Evolutionary conservation across 257 asterid species (phyloP).

Genomic region (Haberlea rhodopensis): DNA sequence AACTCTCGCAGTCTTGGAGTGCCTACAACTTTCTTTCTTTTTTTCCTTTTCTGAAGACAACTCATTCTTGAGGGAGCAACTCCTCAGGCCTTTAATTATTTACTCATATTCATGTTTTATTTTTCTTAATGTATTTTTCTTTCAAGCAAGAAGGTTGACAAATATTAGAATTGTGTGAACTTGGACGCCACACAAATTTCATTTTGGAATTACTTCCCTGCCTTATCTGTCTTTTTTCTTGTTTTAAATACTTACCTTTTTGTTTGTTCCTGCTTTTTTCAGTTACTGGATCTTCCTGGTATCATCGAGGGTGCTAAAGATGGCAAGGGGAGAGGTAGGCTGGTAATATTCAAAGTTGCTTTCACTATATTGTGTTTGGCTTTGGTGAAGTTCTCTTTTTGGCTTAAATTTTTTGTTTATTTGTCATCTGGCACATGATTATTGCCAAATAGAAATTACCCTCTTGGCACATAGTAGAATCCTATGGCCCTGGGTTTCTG

Average conservation of each 20-base stretch:
- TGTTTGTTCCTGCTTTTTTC: slow-evolving; percentile 31
- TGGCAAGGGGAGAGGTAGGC: slow-evolving; percentile 99
- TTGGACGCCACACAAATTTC: neutral
- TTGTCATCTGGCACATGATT: neutral
- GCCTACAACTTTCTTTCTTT: neutral
- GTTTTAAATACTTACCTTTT: slow-evolving; percentile 12
- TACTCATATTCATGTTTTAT: neutral
- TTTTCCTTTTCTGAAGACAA: neutral
- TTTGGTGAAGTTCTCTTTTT: neutral
- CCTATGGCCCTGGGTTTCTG: neutral
- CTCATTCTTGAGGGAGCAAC: neutral
- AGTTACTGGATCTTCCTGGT: slow-evolving; percentile 98
- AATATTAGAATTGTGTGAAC: neutral
- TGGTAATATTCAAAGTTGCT: slow-evolving; percentile 46
- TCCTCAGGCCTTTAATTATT: neutral
- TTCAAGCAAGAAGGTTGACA: neutral
- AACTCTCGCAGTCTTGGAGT: neutral
- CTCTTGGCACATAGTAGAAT: neutral
- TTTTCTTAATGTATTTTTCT: neutral
- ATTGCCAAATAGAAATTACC: neutral
- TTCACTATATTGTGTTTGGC: neutral
- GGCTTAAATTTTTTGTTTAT: neutral
- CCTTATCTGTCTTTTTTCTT: neutral
- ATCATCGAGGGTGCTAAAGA: slow-evolving; percentile 99
- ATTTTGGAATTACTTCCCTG: neutral